Evolutionary conservation across 768 basidiomycete genomes (phyloP), one percentile per base, ranked within the genome.

Genomic region (Amanita phalloides): DNA sequence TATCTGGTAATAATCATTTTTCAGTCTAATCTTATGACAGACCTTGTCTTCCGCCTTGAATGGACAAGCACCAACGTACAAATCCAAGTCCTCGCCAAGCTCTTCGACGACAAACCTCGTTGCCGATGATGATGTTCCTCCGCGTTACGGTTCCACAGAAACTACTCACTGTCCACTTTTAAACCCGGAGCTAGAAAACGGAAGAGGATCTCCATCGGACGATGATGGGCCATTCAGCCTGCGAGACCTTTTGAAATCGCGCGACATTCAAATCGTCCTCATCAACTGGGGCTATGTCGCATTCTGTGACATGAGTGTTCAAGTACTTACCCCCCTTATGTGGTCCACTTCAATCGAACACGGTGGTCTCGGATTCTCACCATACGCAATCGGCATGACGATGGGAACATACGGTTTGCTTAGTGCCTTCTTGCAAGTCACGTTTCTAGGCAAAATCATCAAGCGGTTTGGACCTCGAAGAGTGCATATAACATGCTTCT

Each of bases 281-380:
- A 35, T 44, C 11, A 51, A 51, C 50, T 17, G 7, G 14, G 39
- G 44, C 45, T 26, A 32, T 33, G 9, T 14, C 35, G 23, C 25
- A n/a, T n/a, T 36, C 23, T 49, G 39, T 25, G 30, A 49, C 23
- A 28, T 39, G 32, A 26, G 30, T 25, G 20, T 25, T 37, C 45
- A 48, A 28, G 48, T 28, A n/a, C 35, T 49, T n/a, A 14, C 10
- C 6, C 64, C 65, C 3, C 62, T 69, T 37, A 56, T 69, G 51
- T 67, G 62, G 51, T 75, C 78, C 25, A 79, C 79, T 0, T 76
- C 84, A 1, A 62, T 76, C 43, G 60, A 62, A 6, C 61, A 73
- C 3, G 82, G 82, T 13, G 82, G 82, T 0, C 70, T 83, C 20
- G 79, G 79, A 11, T 64, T 81, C 35, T 61, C 70, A 28, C 74